Evolutionary conservation across 345 rosid genomes (phyloP).

Genomic region (Acer campestre): DNA sequence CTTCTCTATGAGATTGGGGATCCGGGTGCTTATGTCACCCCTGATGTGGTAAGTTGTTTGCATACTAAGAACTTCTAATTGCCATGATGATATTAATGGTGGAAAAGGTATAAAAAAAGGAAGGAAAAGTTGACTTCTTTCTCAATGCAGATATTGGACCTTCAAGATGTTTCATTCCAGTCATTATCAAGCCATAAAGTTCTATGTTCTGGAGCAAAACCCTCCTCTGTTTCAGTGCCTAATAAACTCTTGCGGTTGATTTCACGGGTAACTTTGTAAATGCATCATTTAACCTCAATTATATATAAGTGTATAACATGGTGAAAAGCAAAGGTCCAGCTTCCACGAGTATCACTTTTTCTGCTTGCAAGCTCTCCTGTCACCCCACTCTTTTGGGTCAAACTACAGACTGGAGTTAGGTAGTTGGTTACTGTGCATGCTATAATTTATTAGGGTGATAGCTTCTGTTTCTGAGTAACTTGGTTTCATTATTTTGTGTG

Average conservation of each 20-base stretch:
- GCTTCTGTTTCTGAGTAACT: neutral
- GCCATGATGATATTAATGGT: neutral
- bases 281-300: neutral
- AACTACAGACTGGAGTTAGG: neutral
- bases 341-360: neutral
- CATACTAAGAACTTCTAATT: slow-evolving; percentile 17
- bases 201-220: slow-evolving; percentile 75
- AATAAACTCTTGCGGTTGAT: slow-evolving; percentile 72
- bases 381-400: neutral
- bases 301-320: neutral
- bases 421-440: neutral
- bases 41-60: slow-evolving; percentile 74
- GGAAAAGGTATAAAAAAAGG: neutral
- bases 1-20: slow-evolving; percentile 89
- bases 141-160: slow-evolving; percentile 67
- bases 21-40: slow-evolving; percentile 87
- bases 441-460: neutral
- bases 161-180: slow-evolving; percentile 66
- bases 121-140: slow-evolving; percentile 15
- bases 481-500: neutral
- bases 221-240: slow-evolving; percentile 55
- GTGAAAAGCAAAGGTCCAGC: neutral
- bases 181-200: slow-evolving; percentile 61
- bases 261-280: slow-evolving; percentile 59
- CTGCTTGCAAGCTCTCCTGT: neutral